Evolutionary conservation across 805 yeast species (phyloP), one percentile per base, ranked within the genome.

Genomic region (Candida khao-thaluensis): DNA sequence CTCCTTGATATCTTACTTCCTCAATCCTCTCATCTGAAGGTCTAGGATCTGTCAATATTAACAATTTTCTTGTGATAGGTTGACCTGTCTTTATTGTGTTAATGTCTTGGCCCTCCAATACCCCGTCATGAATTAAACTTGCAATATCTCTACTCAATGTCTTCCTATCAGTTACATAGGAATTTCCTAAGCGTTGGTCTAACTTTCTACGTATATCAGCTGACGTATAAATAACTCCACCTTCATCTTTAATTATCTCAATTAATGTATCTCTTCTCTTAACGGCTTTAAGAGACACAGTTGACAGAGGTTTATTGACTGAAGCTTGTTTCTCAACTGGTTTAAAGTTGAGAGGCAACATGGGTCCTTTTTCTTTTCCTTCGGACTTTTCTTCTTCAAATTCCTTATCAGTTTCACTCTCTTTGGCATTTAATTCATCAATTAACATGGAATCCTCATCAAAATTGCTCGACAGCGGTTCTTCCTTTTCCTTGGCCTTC

Each of bases 71-170:
- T 3, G 60, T 60, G 2, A 55, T 49, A 4, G 35, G 44, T 31
- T 54, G 57, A 5, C 64, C 71, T 4, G 58, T 51, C 33, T 54
- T 46, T 5, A 44, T 39, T n/a, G 65, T 46, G 7, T 48, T 29
- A 18, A 65, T 43, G 38, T 52, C 50, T 35, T 51, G 50, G 25
- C 50, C 46, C 40, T 59, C 59, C 28, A 63, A 17, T 14, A 52
- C 50, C 6, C 50, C 38, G 14, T 48, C 32, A 17, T 50, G 36
- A 8, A 60, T 57, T 16, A 69, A 48, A 11, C 50, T 40, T 1
- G 58, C 54, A 4, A 69, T 60, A 38, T 69, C 74, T 24, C 74
- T 48, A 3, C 62, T 62, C 12, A 69, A 45, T 1, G 74, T 69
- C 39, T 68, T 69, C 25, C 48, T 51, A 43, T 69, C 74, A 2